Evolutionary conservation across 192 early-diverging fungal species (phyloP).

Genomic region (Mortierella antarctica): DNA sequence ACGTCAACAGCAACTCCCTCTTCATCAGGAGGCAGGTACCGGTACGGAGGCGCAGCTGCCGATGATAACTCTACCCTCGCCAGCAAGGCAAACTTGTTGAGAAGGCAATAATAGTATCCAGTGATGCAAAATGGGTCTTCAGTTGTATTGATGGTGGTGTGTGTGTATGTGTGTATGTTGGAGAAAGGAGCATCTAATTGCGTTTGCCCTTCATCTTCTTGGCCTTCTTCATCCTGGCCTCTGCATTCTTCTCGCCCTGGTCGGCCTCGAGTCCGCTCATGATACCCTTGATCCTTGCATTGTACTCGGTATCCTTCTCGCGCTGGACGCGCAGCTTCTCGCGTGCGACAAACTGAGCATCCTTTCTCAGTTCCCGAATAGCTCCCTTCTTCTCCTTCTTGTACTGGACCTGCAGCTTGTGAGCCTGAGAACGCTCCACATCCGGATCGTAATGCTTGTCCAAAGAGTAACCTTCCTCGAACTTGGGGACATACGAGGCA

Average conservation of each 20-base stretch:
- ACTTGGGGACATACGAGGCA: conserved; percentile 89
- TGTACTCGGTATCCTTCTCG: conserved; percentile 86
- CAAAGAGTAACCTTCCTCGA: conserved; percentile 88
- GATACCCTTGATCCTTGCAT: conserved; percentile 90
- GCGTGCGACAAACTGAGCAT: conserved; percentile 86
- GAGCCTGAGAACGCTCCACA: conserved; percentile 74
- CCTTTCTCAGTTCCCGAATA: conserved; percentile 94
- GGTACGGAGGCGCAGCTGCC: no score
- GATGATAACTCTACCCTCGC: no score
- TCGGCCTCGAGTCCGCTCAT: conserved; percentile 88
- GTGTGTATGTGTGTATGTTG: no score
- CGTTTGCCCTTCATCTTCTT: conserved; percentile 55
- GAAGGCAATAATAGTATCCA: no score
- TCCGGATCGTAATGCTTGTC: conserved; percentile 88
- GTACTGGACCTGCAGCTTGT: conserved; percentile 84
- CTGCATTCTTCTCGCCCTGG: conserved; percentile 81
- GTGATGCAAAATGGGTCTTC: no score
- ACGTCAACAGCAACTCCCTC: no score
- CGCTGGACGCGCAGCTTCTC: conserved; percentile 74
- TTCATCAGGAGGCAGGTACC: no score
- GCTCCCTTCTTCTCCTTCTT: conserved; percentile 97
- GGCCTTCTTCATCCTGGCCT: conserved; percentile 70
- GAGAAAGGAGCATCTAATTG: conserved; percentile 4
- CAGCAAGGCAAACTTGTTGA: no score
- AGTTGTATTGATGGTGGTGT: no score